Evolutionary conservation across 352 stramenopile species (phyloP), one percentile per base, ranked within the genome.

Genomic region (Phytophthora sansomeana): DNA sequence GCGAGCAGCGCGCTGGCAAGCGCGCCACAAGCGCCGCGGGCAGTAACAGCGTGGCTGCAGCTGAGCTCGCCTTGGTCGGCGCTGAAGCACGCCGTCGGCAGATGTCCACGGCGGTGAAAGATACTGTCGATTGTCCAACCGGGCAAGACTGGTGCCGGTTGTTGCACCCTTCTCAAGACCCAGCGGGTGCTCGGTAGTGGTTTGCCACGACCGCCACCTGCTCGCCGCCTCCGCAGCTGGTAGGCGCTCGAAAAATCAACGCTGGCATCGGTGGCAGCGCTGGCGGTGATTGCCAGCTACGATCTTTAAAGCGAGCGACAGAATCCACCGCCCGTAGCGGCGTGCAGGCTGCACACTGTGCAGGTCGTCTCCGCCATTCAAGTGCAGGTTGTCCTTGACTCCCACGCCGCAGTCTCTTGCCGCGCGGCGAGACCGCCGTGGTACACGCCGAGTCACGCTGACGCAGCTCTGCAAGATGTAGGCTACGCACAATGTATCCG

Each of bases 91-190:
- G 21, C 21, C 21, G 3, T 24, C 17, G 48, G 33, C 59, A 74
- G 66, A 72, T 72, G 63, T 72, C 56, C 49, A 42, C 33, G 6
- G 43, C 39, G 46, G 21, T 52, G 55, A 47, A 70, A 70, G 61
- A 53, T 61, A 61, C 53, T 42, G 39, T 50, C 38, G 49, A 72
- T 63, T 65, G 65, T 73, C 51, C 51, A 63, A 58, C 64, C 49
- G 33, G 38, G 38, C 19, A 2, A 29, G 46, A 33, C 21, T 63
- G 52, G 49, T 56, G 24, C 59, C 24, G 33, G 32, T 67, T 63
- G 61, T 43, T 66, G 63, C 63, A 62, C 52, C 51, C 35, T 69
- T 69, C 58, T 63, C 42, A 30, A 26, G 30, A 50, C 50, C 64
- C 64, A 72, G 64, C 58, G 64, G 51, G 33, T 19, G 21, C 42